Percentiles rank a stretch among this genome's conserved stretches.
These are phyloP conservation scores for Fusarium sp. DNA, from an alignment of 2,329 filamentous ascomycete genomes.

Conservation along the genomic window DNA sequence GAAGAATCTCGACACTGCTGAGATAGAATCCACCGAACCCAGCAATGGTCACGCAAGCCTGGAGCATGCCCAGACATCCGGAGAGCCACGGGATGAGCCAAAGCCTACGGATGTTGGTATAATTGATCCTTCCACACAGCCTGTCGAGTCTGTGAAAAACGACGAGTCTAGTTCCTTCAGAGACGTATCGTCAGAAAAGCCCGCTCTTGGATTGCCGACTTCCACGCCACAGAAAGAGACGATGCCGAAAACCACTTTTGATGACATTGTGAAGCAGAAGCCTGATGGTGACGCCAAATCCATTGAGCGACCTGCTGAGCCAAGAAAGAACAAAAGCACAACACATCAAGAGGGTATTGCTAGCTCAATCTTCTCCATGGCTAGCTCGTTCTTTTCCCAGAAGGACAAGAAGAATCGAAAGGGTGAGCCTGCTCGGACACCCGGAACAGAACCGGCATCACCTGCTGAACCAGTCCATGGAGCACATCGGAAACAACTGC, in stretches of 20 bases:
- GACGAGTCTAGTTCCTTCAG: background rate
- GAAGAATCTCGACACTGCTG: background rate
- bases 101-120: background rate
- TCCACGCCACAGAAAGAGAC: background rate
- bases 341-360: constrained; percentile 24
- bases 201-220: background rate
- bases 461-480: constrained; percentile 1
- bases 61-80: background rate
- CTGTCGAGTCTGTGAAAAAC: background rate
- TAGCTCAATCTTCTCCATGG: constrained; percentile 2
- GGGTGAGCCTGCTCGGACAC: constrained; percentile 15
- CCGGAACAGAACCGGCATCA: background rate
- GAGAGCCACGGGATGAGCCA: background rate
- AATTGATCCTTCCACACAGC: background rate
- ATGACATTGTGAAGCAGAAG: background rate
- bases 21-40: background rate
- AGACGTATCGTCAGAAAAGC: background rate
- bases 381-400: constrained; percentile 23
- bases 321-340: background rate
- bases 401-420: constrained; percentile 42
- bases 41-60: background rate
- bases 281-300: background rate
- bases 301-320: background rate
- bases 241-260: background rate
- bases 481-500: background rate